Evolutionary conservation across 106 monocot genomes (phyloP).

Genomic region (Phalaenopsis equestris): DNA sequence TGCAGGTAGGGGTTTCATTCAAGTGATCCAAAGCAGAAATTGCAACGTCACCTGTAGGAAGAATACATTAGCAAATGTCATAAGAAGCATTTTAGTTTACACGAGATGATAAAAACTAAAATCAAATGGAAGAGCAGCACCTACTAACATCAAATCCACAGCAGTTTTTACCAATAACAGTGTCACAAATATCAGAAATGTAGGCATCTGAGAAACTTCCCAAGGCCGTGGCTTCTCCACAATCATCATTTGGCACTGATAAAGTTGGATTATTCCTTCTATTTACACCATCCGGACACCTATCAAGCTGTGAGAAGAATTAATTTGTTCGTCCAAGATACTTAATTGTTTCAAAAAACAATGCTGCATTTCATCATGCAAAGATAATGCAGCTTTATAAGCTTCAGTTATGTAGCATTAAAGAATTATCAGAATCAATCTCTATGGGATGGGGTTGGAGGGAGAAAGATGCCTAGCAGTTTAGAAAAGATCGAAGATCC

Average conservation of each 20-base stretch:
- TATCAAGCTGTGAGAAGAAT: conserved; percentile 27
- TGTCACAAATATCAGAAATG: conserved; percentile 35
- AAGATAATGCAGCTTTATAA: neutral
- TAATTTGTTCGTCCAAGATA: conserved; percentile 1
- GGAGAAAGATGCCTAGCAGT: no score
- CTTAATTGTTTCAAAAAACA: neutral
- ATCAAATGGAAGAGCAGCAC: conserved; percentile 8
- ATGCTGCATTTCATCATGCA: neutral
- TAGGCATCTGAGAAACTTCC: conserved; percentile 5
- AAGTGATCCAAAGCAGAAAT: conserved; percentile 9
- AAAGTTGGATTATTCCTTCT: neutral
- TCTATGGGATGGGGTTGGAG: neutral
- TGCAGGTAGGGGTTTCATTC: conserved; percentile 12
- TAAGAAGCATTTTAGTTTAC: neutral
- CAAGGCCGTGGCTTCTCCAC: conserved; percentile 1
- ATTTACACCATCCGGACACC: conserved; percentile 16
- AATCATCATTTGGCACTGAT: conserved; percentile 4
- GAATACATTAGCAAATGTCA: neutral
- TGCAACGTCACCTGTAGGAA: conserved; percentile 17
- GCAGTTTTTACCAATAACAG: conserved; percentile 23
- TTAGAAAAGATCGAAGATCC: no score
- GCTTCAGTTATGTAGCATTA: neutral
- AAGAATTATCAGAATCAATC: neutral
- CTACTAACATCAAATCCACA: conserved; percentile 8
- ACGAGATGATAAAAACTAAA: neutral